Evolutionary conservation across 2,329 filamentous ascomycete genomes (phyloP).

Genomic region (Diplodia seriata): DNA sequence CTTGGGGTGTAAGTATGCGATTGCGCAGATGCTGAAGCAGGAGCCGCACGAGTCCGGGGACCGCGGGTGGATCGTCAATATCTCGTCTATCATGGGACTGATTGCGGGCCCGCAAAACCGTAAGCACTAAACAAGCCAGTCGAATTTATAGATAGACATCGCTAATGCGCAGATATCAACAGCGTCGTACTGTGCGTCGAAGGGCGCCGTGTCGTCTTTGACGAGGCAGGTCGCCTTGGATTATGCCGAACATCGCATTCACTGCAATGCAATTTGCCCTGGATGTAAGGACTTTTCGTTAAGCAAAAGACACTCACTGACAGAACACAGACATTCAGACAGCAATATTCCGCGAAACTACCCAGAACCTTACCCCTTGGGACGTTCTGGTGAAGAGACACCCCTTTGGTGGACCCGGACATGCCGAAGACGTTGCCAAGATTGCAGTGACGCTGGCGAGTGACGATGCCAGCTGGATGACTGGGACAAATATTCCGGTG

Average conservation of each 20-base stretch:
- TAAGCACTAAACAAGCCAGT: neutral
- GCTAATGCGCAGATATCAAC: neutral
- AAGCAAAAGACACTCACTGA: neutral
- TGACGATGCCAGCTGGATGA: constrained; percentile 54
- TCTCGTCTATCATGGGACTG: constrained; percentile 54
- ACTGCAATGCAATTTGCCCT: constrained; percentile 62
- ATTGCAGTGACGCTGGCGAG: constrained; percentile 56
- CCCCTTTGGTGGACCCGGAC: constrained; percentile 44
- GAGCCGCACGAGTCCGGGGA: constrained; percentile 38
- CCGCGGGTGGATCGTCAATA: constrained; percentile 63
- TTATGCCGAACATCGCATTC: constrained; percentile 57
- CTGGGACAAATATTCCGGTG: constrained; percentile 49
- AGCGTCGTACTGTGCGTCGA: constrained; percentile 56
- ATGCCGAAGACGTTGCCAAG: constrained; percentile 43
- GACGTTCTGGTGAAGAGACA: constrained; percentile 36
- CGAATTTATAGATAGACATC: neutral
- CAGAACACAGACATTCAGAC: neutral
- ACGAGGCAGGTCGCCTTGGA: constrained; percentile 59
- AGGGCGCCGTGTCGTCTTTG: constrained; percentile 55
- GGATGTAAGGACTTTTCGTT: constrained; percentile 49
- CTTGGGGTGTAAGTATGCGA: constrained; percentile 46
- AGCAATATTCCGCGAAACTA: neutral
- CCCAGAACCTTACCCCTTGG: neutral
- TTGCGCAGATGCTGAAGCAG: constrained; percentile 45
- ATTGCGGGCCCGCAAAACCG: constrained; percentile 37